These are phyloP conservation scores for Atkinsonella hypoxylon DNA, from an alignment of 2,329 filamentous ascomycete species.

Conservation along the genomic window DNA sequence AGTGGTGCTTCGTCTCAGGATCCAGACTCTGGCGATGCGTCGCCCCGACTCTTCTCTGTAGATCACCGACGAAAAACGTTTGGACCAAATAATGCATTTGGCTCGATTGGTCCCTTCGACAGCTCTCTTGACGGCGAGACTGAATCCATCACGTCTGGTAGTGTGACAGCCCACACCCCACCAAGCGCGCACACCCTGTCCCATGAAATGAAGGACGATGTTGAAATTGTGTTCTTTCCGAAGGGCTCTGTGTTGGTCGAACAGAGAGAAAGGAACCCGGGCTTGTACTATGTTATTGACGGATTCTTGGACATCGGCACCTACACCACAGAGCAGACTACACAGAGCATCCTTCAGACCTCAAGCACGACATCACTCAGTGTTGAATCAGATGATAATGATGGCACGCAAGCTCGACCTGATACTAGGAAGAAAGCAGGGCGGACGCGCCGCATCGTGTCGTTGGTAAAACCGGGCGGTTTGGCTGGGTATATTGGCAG, in stretches of 20 bases:
- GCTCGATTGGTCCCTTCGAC: constrained; percentile 79
- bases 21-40: constrained; percentile 67
- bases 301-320: constrained; percentile 92
- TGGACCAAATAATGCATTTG: constrained; percentile 63
- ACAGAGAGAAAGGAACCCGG: constrained; percentile 92
- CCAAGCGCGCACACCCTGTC: constrained; percentile 55
- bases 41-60: constrained; percentile 71
- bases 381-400: not conserved
- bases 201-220: constrained; percentile 77
- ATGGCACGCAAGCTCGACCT: not conserved
- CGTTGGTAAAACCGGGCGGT: constrained; percentile 86
- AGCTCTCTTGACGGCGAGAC: constrained; percentile 65
- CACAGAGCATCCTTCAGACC: constrained; percentile 21
- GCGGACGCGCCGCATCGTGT: constrained; percentile 53
- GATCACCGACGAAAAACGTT: constrained; percentile 69
- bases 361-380: constrained; percentile 14
- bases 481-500: constrained; percentile 91
- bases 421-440: constrained; percentile 27
- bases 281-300: constrained; percentile 94
- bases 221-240: constrained; percentile 96
- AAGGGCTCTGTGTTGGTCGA: constrained; percentile 91
- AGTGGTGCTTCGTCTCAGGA: constrained; percentile 53
- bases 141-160: constrained; percentile 69
- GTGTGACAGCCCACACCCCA: constrained; percentile 46
- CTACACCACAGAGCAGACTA: constrained; percentile 29